phyloP scores from a whole-genome alignment of 2,329 filamentous ascomycete genomes.

The Cladorrhinum sp. region DNA sequence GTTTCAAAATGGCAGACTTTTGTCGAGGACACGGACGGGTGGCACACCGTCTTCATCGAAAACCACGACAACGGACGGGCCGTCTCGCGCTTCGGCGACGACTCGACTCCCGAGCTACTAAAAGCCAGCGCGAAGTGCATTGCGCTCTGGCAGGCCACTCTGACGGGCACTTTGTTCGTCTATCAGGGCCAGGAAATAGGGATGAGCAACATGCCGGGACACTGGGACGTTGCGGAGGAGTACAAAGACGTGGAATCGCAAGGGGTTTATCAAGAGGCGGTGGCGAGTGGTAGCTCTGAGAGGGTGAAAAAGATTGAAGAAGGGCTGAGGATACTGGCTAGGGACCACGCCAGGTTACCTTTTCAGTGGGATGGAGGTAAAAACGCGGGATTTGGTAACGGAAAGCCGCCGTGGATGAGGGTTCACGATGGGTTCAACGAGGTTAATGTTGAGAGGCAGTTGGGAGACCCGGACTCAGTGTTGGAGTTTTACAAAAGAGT shows the following conservation, averaged over 20 bases:
- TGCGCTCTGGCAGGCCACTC: conserved; percentile 44
- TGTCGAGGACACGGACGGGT: conserved; percentile 50
- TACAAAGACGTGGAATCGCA: conserved; percentile 49
- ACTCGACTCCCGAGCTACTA: conserved; percentile 40
- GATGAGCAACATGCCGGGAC: conserved; percentile 51
- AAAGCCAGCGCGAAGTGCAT: conserved; percentile 52
- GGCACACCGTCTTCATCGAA: conserved; percentile 59
- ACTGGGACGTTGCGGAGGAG: conserved; percentile 45
- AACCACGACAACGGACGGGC: conserved; percentile 61
- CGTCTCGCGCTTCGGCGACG: conserved; percentile 51
- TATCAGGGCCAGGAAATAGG: conserved; percentile 62
- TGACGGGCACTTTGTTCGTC: conserved; percentile 55
- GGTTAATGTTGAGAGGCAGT: conserved; percentile 55
- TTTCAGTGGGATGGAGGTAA: conserved; percentile 60
- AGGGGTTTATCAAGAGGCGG: conserved; percentile 42
- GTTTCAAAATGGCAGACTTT: conserved; percentile 51
- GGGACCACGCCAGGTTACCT: conserved; percentile 66
- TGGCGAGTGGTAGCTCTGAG: conserved; percentile 32
- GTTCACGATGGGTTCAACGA: conserved; percentile 54
- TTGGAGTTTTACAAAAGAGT: conserved; percentile 60
- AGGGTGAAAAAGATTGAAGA: conserved; percentile 46
- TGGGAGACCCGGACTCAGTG: conserved; percentile 44
- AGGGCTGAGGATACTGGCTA: conserved; percentile 56
- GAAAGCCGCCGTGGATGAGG: conserved; percentile 55
- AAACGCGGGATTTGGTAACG: conserved; percentile 56